Conservation (phyloP, 192 early-diverging fungal species). For the Coemansia sp. region DNA sequence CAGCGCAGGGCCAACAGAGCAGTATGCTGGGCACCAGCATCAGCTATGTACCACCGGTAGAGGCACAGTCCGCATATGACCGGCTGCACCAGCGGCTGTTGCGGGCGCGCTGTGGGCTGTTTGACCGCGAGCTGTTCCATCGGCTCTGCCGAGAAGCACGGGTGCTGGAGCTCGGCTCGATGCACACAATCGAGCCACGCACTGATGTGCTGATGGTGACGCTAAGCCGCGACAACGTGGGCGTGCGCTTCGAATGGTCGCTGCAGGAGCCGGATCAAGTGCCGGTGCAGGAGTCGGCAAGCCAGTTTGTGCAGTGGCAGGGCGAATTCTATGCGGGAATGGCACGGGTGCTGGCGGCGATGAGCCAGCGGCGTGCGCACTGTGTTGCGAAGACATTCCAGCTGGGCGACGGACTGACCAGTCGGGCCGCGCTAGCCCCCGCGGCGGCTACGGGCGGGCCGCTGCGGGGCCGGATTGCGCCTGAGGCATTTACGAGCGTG, state of each 20-base stretch:
- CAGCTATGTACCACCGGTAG: not conserved
- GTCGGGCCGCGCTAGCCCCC: not conserved
- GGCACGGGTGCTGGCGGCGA: constrained; percentile 27
- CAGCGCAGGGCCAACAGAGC: not conserved
- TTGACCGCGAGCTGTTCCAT: constrained; percentile 45
- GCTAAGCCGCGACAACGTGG: constrained; percentile 33
- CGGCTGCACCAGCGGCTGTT: constrained; percentile 23
- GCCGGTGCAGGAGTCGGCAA: not conserved
- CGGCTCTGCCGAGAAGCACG: constrained; percentile 44
- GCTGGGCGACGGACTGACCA: constrained; percentile 16
- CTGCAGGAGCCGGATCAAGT: constrained; percentile 1
- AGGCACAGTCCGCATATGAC: constrained; percentile 4
- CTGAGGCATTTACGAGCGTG: constrained; percentile 22
- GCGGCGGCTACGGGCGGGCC: not conserved
- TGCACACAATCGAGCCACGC: constrained; percentile 12
- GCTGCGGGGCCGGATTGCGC: not conserved
- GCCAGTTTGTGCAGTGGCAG: constrained; percentile 35
- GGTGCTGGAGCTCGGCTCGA: constrained; percentile 36
- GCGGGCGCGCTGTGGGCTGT: constrained; percentile 11
- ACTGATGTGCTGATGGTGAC: constrained; percentile 27
- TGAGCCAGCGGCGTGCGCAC: constrained; percentile 36
- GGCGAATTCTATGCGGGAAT: constrained; percentile 15
- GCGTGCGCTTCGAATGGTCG: constrained; percentile 38
- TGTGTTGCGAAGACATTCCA: constrained; percentile 9
- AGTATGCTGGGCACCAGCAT: not conserved